A percentile compares a stretch with the other conserved stretches of the same genome.
Evolutionary conservation across 306 rosid species (phyloP).

Genomic region (Benincasa hispida): DNA sequence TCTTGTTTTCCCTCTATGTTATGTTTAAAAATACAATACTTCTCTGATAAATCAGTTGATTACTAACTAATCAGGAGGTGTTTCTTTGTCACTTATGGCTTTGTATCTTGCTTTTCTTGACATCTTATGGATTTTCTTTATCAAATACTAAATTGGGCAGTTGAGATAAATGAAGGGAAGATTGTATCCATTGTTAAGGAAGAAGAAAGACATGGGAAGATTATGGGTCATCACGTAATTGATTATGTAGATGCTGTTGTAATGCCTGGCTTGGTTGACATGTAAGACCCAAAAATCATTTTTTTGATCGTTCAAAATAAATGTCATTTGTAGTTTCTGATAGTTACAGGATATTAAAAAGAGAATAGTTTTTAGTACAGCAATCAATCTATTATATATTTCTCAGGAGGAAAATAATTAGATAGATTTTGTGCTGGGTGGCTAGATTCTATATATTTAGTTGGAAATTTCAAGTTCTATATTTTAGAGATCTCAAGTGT

Average conservation of each 20-base stretch:
- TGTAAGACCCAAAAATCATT: constrained; percentile 33
- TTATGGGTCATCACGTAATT: constrained; percentile 28
- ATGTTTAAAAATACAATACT: too few relatives aligned
- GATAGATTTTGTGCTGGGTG: not conserved
- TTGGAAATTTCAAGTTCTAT: not conserved
- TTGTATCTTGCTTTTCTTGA: not conserved
- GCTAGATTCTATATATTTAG: not conserved
- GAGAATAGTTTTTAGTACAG: not conserved
- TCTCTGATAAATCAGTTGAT: not conserved
- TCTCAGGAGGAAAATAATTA: not conserved
- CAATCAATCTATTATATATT: not conserved
- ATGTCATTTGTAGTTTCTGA: not conserved
- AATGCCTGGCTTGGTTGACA: constrained; percentile 92
- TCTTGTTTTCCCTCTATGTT: not conserved
- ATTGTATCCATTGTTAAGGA: constrained; percentile 48
- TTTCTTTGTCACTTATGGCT: not conserved
- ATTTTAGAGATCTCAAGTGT: not conserved
- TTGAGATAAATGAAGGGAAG: constrained; percentile 72
- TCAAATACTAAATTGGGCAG: constrained; percentile 28
- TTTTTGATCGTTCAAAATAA: not conserved
- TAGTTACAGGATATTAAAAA: not conserved
- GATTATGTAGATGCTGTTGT: constrained; percentile 78
- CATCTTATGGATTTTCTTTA: not conserved
- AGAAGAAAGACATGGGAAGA: constrained; percentile 26
- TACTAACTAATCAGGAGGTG: not conserved